Conservation (phyloP, 129 eudicot species). For the Dittrichia graveolens region DNA sequence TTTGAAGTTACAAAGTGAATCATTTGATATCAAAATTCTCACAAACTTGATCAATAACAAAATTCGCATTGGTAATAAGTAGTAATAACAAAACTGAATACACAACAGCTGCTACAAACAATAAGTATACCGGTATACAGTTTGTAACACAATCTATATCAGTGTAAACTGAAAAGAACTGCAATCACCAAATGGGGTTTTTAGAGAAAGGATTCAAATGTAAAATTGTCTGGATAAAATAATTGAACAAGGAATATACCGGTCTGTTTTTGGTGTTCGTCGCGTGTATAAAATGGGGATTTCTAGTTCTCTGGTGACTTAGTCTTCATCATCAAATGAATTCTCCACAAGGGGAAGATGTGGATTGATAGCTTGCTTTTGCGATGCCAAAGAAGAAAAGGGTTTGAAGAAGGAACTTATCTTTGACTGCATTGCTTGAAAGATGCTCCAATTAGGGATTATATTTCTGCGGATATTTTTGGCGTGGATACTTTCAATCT, state of each 20-base stretch:
- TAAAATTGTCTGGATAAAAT: not conserved
- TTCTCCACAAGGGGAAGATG: not conserved
- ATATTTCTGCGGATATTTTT: not conserved
- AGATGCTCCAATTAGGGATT: not conserved
- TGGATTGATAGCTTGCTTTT: constrained; percentile 1
- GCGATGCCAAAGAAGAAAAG: constrained; percentile 24
- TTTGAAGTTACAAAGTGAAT: too few species aligned
- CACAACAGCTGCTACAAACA: too few species aligned
- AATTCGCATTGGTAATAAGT: too few species aligned
- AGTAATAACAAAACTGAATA: too few species aligned
- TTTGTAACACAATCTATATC: not conserved
- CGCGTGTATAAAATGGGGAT: constrained; percentile 50
- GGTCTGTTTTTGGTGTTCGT: constrained; percentile 14
- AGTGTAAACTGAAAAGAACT: not conserved
- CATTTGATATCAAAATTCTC: too few species aligned
- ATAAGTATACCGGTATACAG: not conserved
- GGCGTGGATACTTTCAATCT: not conserved
- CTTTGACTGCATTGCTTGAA: constrained; percentile 48
- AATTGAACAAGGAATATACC: constrained; percentile 1
- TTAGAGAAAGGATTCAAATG: not conserved
- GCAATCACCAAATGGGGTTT: not conserved
- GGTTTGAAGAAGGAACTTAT: constrained; percentile 51
- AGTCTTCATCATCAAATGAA: constrained; percentile 17
- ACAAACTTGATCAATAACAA: too few species aligned
- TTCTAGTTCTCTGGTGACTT: constrained; percentile 33